These are phyloP conservation scores for Apophysomyces variabilis DNA, from an alignment of 371 early-diverging fungal genomes.

Conservation along the genomic window DNA sequence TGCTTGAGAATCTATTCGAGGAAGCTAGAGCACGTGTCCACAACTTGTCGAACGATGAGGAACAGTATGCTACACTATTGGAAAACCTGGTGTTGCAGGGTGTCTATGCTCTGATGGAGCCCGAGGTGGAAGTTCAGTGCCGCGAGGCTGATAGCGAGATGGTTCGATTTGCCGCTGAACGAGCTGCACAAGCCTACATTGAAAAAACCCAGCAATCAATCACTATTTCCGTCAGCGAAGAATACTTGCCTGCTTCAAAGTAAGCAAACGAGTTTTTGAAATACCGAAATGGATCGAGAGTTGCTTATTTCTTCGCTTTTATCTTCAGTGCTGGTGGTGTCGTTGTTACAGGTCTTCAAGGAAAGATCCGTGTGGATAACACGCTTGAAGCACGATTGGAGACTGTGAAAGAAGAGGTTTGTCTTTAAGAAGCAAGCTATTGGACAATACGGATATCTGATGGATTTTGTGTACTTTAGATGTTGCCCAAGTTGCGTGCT, in stretches of 20 bases:
- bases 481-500: slow-evolving; percentile 91
- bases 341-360: slow-evolving; percentile 74
- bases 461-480: slow-evolving; percentile 38
- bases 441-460: neutral
- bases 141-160: slow-evolving; percentile 76
- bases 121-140: slow-evolving; percentile 69
- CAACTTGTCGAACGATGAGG: slow-evolving; percentile 59
- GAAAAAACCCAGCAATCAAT: slow-evolving; percentile 58
- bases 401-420: slow-evolving; percentile 71
- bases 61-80: slow-evolving; percentile 64
- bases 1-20: slow-evolving; percentile 79
- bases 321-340: slow-evolving; percentile 87
- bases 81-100: slow-evolving; percentile 82
- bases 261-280: slow-evolving; percentile 14
- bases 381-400: slow-evolving; percentile 91
- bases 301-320: neutral
- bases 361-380: slow-evolving; percentile 85
- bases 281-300: neutral
- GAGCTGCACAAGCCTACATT: slow-evolving; percentile 64
- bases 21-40: slow-evolving; percentile 62
- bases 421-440: neutral
- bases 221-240: slow-evolving; percentile 58
- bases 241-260: slow-evolving; percentile 55
- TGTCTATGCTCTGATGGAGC: slow-evolving; percentile 84
- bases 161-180: slow-evolving; percentile 63